These are phyloP conservation scores for Inosperma sp. DNA, from an alignment of 768 basidiomycete genomes.

Conservation along the genomic window DNA sequence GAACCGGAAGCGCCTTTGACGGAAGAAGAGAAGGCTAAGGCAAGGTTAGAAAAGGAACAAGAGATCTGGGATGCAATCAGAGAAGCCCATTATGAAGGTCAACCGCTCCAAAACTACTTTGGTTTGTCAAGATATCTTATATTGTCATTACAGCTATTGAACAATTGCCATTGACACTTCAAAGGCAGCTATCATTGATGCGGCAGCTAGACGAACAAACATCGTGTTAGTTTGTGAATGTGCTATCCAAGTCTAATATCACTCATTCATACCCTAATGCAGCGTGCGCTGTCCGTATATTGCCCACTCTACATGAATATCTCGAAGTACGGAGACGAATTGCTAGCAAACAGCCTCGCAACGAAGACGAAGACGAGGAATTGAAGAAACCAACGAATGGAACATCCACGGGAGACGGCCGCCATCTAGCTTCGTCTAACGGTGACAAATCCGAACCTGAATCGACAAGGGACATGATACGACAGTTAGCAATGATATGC, in stretches of 20 bases:
- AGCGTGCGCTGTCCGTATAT: conserved; percentile 36
- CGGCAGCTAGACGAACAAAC: conserved; percentile 69
- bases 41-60: conserved; percentile 46
- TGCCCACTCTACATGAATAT: conserved; percentile 47
- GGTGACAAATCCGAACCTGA: conserved; percentile 25
- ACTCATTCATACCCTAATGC: not conserved
- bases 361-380: not conserved
- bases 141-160: conserved; percentile 52
- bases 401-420: too few species aligned
- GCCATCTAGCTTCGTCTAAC: conserved; percentile 1
- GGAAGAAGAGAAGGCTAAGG: conserved; percentile 22
- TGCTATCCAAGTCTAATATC: not conserved
- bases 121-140: not conserved
- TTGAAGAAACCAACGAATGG: not conserved
- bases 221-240: conserved; percentile 40
- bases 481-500: conserved; percentile 52
- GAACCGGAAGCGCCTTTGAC: conserved; percentile 18
- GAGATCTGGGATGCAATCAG: conserved; percentile 71
- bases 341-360: not conserved
- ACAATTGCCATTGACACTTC: conserved; percentile 70
- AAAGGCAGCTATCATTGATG: conserved; percentile 65
- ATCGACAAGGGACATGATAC: conserved; percentile 48
- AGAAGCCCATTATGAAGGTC: conserved; percentile 79
- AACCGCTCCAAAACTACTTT: conserved; percentile 14
- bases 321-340: conserved; percentile 26